Conservation (phyloP, 1,284 basidiomycete species). For the Rhodotorula sp. region DNA sequence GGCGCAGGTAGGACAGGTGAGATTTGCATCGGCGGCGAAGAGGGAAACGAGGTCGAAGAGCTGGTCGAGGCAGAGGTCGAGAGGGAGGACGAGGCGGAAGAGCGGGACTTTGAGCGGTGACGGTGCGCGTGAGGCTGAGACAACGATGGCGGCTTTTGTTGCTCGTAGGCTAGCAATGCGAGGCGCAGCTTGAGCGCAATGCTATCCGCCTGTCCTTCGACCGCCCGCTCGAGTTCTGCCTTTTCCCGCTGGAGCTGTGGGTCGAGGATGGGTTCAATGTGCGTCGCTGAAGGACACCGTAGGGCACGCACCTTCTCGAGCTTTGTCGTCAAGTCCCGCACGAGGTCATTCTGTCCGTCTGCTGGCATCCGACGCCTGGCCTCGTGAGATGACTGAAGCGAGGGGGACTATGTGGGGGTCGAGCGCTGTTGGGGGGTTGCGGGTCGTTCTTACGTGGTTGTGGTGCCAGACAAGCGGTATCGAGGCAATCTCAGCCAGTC, state of each 20-base stretch:
- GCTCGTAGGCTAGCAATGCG: slow-evolving; percentile 19
- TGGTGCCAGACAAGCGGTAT: too few species aligned
- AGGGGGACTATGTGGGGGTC: too few species aligned
- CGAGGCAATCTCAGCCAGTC: neutral
- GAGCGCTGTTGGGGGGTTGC: neutral
- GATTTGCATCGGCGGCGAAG: slow-evolving; percentile 15
- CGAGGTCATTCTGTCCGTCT: slow-evolving; percentile 3
- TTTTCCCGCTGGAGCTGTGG: slow-evolving; percentile 31
- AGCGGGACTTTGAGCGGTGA: slow-evolving; percentile 9
- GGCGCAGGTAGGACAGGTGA: slow-evolving; percentile 9
- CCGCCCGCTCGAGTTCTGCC: slow-evolving; percentile 18
- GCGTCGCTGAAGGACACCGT: neutral
- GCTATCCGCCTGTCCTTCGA: slow-evolving; percentile 28
- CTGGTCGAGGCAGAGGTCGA: slow-evolving; percentile 20
- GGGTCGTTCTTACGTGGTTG: too few species aligned
- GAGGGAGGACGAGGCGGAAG: slow-evolving; percentile 22
- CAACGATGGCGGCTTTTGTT: neutral
- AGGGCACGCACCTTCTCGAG: neutral
- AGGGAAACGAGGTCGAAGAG: slow-evolving; percentile 20
- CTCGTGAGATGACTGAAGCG: too few species aligned
- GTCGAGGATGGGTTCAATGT: neutral
- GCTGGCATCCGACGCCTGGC: neutral
- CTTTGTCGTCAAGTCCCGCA: neutral
- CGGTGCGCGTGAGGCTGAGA: neutral
- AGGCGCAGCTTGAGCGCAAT: slow-evolving; percentile 25